These are phyloP conservation scores for Lanmaoa rubissima DNA, from an alignment of 768 basidiomycete species.

Conservation along the genomic window DNA sequence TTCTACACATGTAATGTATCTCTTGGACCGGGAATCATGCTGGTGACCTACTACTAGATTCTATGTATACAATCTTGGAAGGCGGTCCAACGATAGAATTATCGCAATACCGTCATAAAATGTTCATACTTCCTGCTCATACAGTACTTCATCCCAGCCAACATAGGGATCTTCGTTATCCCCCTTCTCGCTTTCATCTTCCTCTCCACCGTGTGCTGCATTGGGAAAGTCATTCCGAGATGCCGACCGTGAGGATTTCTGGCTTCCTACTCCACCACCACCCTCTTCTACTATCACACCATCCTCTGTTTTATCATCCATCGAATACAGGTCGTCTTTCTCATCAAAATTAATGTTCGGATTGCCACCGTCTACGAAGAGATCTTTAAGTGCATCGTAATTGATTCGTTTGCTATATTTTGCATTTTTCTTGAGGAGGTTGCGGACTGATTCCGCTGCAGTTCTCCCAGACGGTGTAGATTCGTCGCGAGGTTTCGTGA, in stretches of 20 bases:
- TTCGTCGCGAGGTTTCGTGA: conserved; percentile 68
- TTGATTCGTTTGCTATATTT: conserved; percentile 93
- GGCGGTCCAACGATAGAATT: not conserved
- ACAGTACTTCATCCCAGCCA: conserved; percentile 47
- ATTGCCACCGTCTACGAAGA: conserved; percentile 54
- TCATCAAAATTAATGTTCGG: conserved; percentile 35
- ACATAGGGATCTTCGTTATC: conserved; percentile 31
- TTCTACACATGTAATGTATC: conserved; percentile 23
- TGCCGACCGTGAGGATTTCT: conserved; percentile 34
- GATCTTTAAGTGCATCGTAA: conserved; percentile 81
- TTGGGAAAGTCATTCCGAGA: conserved; percentile 4
- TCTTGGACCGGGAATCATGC: conserved; percentile 5
- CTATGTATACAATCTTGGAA: not conserved
- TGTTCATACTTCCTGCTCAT: conserved; percentile 66
- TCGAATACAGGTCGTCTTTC: conserved; percentile 51
- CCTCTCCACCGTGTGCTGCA: conserved; percentile 17
- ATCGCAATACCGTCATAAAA: not conserved
- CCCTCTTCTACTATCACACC: conserved; percentile 39
- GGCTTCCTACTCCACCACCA: conserved; percentile 35
- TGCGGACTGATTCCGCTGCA: conserved; percentile 35
- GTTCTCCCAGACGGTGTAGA: conserved; percentile 47
- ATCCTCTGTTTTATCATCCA: conserved; percentile 49
- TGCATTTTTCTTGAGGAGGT: conserved; percentile 77
- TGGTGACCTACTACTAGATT: not conserved
- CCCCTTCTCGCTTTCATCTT: conserved; percentile 41